Evolutionary conservation across 805 yeast species (phyloP), one percentile per base, ranked within the genome.

Genomic region (Cyberlindnera euphorbiae): DNA sequence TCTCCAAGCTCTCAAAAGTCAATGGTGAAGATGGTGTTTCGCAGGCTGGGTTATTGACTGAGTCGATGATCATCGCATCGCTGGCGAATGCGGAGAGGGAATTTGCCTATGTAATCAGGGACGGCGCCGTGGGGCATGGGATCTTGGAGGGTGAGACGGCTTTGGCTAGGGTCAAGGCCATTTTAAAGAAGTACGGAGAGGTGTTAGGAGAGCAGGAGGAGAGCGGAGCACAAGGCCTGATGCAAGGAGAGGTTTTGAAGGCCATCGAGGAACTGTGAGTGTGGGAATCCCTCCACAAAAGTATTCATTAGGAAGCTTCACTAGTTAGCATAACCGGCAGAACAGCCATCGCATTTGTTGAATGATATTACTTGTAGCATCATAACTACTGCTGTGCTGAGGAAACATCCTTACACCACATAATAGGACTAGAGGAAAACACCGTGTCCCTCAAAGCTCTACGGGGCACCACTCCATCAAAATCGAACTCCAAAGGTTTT

Each of bases 131-230:
- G 1, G 59, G 56, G 25, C 67, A 64, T 36, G 59, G 55, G 5
- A 30, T 61, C 5, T 42, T 74, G 3, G 46, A 47, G 12, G 67
- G 71, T 23, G 72, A 66, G 19, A 46, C 48, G 3, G 76, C 73
- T 21, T 51, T 61, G 5, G 60, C 60, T 13, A 48, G 49, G n/a
- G 50, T 75, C 8, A 74, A 72, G 46, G 58, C 52, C 8, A 44
- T 63, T 8, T 63, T 76, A 44, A 66, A 71, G 44, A 59, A 56
- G 1, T 77, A 71, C 48, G 79, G 82, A 8, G 77, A 71, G n/a
- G 63, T 71, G 3, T 54, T 56, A 3, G 74, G 68, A 13, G 61
- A 60, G 18, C 69, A 67, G 24, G 56, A 56, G 25, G 62, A 67
- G 58, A 27, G 30, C 53, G 32, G 35, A 2, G 32, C 38, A 5